These are phyloP conservation scores for Aspergillus neotritici DNA, from an alignment of 2,329 filamentous ascomycete species.

Conservation along the genomic window DNA sequence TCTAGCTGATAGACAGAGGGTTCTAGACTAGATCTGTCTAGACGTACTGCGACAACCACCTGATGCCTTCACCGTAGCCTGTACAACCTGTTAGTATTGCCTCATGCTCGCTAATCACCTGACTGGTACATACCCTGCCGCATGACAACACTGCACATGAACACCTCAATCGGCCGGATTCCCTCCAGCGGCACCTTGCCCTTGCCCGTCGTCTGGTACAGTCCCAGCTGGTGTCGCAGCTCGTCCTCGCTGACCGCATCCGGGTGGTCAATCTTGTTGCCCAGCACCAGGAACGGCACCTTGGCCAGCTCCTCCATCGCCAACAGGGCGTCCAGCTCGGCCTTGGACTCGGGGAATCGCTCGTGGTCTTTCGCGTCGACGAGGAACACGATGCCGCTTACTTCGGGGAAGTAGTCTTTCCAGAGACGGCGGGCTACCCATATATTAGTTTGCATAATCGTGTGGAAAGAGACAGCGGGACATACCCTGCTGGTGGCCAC, in stretches of 20 bases:
- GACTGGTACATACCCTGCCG: constrained; percentile 63
- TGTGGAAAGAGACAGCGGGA: constrained; percentile 23
- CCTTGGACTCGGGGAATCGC: constrained; percentile 89
- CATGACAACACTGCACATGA: constrained; percentile 99
- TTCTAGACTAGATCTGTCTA: constrained; percentile 38
- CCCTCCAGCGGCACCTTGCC: constrained; percentile 89
- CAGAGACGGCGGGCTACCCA: constrained; percentile 71
- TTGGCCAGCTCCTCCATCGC: constrained; percentile 95
- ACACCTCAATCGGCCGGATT: constrained; percentile 91
- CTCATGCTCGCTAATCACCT: background rate
- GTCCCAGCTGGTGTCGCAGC: constrained; percentile 80
- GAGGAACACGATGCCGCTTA: constrained; percentile 94
- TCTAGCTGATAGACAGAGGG: too few species aligned
- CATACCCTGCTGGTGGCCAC: constrained; percentile 81
- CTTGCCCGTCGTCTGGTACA: constrained; percentile 96
- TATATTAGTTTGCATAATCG: constrained; percentile 19
- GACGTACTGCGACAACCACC: constrained; percentile 90
- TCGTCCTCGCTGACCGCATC: constrained; percentile 94
- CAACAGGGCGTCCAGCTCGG: constrained; percentile 89
- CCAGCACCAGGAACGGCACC: constrained; percentile 91
- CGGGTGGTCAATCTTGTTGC: constrained; percentile 99
- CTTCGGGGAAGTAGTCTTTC: constrained; percentile 97
- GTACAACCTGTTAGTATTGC: constrained; percentile 9
- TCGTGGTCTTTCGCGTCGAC: constrained; percentile 97
- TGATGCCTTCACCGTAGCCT: constrained; percentile 84